Evolutionary conservation across 495 filamentous ascomycete genomes (phyloP).

Genomic region (Neurospora cerealis): DNA sequence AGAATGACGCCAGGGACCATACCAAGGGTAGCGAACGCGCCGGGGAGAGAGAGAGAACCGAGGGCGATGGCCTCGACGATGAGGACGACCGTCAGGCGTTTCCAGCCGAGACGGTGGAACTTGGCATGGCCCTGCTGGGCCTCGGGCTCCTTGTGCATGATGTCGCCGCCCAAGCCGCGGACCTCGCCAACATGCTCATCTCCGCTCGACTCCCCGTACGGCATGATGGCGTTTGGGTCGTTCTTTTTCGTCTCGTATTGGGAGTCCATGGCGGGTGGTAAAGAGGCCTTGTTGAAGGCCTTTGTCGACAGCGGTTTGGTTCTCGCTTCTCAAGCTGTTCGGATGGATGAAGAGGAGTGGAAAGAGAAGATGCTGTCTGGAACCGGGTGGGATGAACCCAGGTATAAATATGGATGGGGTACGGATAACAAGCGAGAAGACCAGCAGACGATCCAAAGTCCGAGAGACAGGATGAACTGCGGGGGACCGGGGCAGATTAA

Average conservation of each 20-base stretch:
- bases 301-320: neutral
- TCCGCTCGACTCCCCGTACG: neutral
- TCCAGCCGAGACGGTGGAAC: conserved; percentile 39
- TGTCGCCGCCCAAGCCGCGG: neutral
- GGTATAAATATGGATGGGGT: neutral
- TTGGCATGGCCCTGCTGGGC: conserved; percentile 29
- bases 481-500: neutral
- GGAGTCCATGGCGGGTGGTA: neutral
- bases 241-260: neutral
- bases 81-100: conserved; percentile 46
- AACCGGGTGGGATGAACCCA: neutral
- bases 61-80: conserved; percentile 67
- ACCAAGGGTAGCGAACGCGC: conserved; percentile 53
- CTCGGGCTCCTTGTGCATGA: conserved; percentile 24
- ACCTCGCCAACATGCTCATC: neutral
- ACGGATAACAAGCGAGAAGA: neutral
- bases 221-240: neutral
- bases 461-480: neutral
- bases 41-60: conserved; percentile 56
- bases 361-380: neutral
- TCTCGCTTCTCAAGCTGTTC: neutral
- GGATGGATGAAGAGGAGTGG: neutral
- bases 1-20: conserved; percentile 49
- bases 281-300: neutral
- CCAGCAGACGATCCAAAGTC: neutral